phyloP scores from a whole-genome alignment of 495 filamentous ascomycete species.

The Xylaria intraflava region DNA sequence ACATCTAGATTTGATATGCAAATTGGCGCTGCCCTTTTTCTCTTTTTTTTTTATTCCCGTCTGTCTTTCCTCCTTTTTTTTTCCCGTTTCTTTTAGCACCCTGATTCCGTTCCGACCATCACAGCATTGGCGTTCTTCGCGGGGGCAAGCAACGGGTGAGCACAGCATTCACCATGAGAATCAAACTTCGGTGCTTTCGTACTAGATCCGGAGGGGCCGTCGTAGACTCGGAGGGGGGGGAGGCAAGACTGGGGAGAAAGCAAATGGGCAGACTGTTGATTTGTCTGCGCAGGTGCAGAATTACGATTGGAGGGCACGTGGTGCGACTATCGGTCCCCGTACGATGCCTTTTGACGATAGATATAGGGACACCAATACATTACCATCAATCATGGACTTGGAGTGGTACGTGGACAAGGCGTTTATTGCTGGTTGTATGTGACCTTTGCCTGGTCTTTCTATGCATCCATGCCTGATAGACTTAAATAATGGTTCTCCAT shows the following conservation, averaged over 20 bases:
- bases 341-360: neutral
- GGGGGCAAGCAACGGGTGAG: neutral
- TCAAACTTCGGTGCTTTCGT: slow-evolving; percentile 1
- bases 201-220: slow-evolving; percentile 1
- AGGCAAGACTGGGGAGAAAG: neutral
- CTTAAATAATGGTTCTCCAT: too few species aligned
- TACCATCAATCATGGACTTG: neutral
- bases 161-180: neutral
- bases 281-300: neutral
- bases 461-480: too few species aligned
- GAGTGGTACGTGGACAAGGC: too few species aligned
- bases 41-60: neutral
- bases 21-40: slow-evolving; percentile 1
- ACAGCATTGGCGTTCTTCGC: slow-evolving; percentile 11
- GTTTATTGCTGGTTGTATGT: too few species aligned
- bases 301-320: neutral
- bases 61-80: neutral
- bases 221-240: neutral
- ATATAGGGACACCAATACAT: neutral
- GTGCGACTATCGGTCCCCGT: neutral
- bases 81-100: too few species aligned
- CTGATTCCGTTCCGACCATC: neutral
- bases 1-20: slow-evolving; percentile 8
- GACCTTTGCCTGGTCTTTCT: too few species aligned
- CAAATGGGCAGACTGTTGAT: neutral